A percentile compares a stretch with the other conserved stretches of the same genome.
Evolutionary conservation across 1,139 yeast genomes (phyloP).

Genomic region (Ashbya aceris): DNA sequence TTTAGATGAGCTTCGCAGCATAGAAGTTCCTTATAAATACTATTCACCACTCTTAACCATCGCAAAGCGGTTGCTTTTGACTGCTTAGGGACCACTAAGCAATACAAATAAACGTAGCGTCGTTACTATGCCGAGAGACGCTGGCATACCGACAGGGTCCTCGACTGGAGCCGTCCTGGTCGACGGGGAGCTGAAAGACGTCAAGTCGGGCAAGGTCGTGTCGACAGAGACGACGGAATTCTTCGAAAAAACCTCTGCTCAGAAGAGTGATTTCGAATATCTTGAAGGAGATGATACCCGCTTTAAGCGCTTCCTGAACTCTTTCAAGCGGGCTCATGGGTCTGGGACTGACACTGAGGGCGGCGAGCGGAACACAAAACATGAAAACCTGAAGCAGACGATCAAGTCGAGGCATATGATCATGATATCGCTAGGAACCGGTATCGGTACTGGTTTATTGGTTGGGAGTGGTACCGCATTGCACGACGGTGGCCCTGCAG

Average conservation of each 20-base stretch:
- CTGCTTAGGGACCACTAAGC: no score
- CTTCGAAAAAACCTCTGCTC: slow-evolving; percentile 9
- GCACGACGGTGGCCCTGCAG: slow-evolving; percentile 72
- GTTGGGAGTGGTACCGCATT: slow-evolving; percentile 70
- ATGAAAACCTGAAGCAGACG: slow-evolving; percentile 36
- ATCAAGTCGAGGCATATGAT: slow-evolving; percentile 44
- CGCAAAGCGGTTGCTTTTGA: no score
- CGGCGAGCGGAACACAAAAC: slow-evolving; percentile 2
- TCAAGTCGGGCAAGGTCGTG: slow-evolving; percentile 1
- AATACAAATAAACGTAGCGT: no score
- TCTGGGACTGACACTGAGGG: slow-evolving; percentile 5
- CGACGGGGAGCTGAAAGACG: neutral
- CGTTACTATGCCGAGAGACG: no score
- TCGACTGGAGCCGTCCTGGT: neutral
- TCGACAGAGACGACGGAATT: slow-evolving; percentile 2
- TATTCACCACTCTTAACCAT: no score
- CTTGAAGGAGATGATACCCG: slow-evolving; percentile 5
- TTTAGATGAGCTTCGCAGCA: no score
- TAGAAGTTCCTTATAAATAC: no score
- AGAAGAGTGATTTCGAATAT: slow-evolving; percentile 4
- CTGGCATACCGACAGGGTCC: no score
- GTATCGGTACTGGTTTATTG: slow-evolving; percentile 72
- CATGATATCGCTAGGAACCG: slow-evolving; percentile 77
- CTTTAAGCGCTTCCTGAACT: slow-evolving; percentile 19
- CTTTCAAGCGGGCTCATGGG: slow-evolving; percentile 21